Conservation (phyloP, 2,329 filamentous ascomycete genomes). For the Apiospora marii region DNA sequence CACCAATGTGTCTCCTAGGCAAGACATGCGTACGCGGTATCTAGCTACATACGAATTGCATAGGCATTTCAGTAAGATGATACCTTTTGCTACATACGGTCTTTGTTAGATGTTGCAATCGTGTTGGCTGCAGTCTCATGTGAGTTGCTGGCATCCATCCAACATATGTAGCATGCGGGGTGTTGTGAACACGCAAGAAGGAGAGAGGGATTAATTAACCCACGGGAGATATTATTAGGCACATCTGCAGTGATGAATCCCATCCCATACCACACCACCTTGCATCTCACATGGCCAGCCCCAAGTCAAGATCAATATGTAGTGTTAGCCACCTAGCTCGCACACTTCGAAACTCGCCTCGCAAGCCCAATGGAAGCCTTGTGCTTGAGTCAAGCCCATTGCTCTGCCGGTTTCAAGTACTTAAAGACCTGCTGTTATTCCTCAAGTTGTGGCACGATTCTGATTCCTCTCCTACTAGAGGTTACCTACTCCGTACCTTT, state of each 20-base stretch:
- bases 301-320: background rate
- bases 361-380: constrained; percentile 6
- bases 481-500: background rate
- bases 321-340: constrained; percentile 1
- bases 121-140: background rate
- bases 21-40: too few species aligned
- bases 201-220: background rate
- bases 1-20: too few species aligned
- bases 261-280: constrained; percentile 1
- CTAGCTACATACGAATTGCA: background rate
- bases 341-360: background rate
- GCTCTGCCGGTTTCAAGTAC: background rate
- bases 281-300: background rate
- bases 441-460: background rate
- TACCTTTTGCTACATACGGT: too few species aligned
- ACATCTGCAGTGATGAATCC: constrained; percentile 3
- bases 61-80: background rate
- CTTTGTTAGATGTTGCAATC: background rate
- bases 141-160: background rate
- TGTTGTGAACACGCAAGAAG: background rate
- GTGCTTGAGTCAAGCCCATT: background rate
- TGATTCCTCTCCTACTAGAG: background rate
- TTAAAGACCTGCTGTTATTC: background rate
- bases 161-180: background rate
- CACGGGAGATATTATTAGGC: background rate